These are phyloP conservation scores for Ilex asprella DNA, from an alignment of 257 asterid genomes.

Conservation along the genomic window DNA sequence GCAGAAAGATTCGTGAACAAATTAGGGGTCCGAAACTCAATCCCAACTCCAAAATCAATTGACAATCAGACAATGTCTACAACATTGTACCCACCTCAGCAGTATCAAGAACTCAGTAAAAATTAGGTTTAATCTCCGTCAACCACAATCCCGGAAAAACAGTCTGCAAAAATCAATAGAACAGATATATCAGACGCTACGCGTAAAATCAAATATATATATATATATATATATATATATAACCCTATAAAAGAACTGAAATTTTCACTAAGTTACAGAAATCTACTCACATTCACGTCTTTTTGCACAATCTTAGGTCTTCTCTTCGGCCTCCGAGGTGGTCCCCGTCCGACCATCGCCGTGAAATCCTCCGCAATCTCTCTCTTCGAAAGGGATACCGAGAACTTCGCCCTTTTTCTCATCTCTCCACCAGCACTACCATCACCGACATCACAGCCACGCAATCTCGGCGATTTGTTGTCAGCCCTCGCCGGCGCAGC, in stretches of 20 bases:
- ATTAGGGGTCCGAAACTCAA: neutral
- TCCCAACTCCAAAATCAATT: no score
- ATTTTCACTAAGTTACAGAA: neutral
- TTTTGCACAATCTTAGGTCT: slow-evolving; percentile 57
- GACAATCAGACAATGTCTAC: no score
- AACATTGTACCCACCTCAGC: slow-evolving; percentile 10
- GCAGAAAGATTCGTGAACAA: no score
- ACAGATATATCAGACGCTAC: neutral
- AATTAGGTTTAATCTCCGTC: slow-evolving; percentile 26
- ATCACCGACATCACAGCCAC: slow-evolving; percentile 18
- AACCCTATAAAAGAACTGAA: no score
- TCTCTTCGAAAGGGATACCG: slow-evolving; percentile 50
- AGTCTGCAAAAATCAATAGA: slow-evolving; percentile 20
- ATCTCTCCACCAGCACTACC: slow-evolving; percentile 26
- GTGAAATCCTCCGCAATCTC: slow-evolving; percentile 86
- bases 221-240: no score
- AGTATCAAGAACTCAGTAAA: slow-evolving; percentile 28
- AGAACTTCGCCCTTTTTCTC: slow-evolving; percentile 53
- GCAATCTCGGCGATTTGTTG: slow-evolving; percentile 12
- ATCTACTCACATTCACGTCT: slow-evolving; percentile 56
- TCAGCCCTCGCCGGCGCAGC: slow-evolving; percentile 23
- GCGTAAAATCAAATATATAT: no score
- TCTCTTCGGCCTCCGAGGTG: slow-evolving; percentile 85
- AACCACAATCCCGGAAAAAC: slow-evolving; percentile 32
- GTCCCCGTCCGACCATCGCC: slow-evolving; percentile 55